Conservation (phyloP, 73 alveolate species). For the Paramecium biaurelia region DNA sequence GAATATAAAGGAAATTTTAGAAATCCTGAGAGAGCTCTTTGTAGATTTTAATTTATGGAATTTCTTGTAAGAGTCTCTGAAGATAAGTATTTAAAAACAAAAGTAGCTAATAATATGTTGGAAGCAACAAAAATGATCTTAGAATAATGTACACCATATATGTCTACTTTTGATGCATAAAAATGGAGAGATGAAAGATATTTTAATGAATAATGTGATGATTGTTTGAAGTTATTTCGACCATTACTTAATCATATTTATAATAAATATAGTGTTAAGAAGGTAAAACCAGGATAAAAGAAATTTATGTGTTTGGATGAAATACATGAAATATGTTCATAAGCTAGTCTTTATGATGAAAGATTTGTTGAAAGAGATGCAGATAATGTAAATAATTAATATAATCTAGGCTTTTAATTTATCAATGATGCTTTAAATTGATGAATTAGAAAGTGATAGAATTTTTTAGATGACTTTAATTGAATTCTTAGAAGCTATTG, state of each 20-base stretch:
- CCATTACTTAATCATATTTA: conserved; percentile 62
- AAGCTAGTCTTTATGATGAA: conserved; percentile 71
- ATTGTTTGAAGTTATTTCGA: conserved; percentile 67
- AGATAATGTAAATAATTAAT: neutral
- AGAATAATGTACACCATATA: conserved; percentile 58
- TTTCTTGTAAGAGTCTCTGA: conserved; percentile 71
- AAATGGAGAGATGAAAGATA: conserved; percentile 77
- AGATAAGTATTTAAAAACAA: conserved; percentile 66
- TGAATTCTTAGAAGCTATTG: conserved; percentile 80
- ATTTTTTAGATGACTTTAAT: conserved; percentile 65
- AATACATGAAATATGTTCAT: conserved; percentile 57
- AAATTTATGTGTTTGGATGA: conserved; percentile 81
- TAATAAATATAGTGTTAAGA: conserved; percentile 64
- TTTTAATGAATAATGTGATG: conserved; percentile 76
- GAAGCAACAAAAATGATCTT: conserved; percentile 73
- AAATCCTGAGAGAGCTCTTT: conserved; percentile 69
- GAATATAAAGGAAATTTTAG: conserved; percentile 62
- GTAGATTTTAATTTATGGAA: conserved; percentile 73
- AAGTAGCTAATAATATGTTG: conserved; percentile 43
- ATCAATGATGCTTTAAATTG: conserved; percentile 78
- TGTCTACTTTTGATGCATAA: conserved; percentile 66
- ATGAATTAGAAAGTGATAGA: conserved; percentile 73
- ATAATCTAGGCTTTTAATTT: conserved; percentile 61
- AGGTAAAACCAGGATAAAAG: conserved; percentile 75
- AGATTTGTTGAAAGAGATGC: conserved; percentile 77